Conservation (phyloP, 371 early-diverging fungal genomes). For the Blyttiomyces sp. region DNA sequence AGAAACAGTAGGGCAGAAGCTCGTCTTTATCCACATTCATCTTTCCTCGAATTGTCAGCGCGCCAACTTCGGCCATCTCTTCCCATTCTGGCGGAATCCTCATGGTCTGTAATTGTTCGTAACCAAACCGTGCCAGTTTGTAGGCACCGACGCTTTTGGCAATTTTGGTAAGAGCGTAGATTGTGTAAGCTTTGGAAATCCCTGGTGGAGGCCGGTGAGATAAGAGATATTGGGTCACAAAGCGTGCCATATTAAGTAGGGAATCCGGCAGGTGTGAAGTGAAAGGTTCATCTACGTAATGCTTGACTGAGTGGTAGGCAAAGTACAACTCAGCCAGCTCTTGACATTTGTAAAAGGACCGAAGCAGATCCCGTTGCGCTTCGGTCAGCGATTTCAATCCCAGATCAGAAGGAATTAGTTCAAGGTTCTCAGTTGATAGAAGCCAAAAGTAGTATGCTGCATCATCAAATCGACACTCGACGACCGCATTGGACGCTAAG, state of each 20-base stretch:
- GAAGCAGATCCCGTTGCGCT: constrained; percentile 15
- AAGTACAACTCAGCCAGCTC: constrained; percentile 47
- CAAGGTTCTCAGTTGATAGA: constrained; percentile 33
- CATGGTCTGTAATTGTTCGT: constrained; percentile 36
- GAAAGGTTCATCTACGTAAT: constrained; percentile 53
- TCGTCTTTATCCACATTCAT: constrained; percentile 40
- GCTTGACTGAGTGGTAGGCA: constrained; percentile 41
- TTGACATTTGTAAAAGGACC: constrained; percentile 13
- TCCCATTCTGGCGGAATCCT: constrained; percentile 40
- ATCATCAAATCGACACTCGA: constrained; percentile 44
- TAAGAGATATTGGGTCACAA: constrained; percentile 26
- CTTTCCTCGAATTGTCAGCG: constrained; percentile 36
- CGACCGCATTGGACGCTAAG: constrained; percentile 39
- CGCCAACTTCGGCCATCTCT: constrained; percentile 38
- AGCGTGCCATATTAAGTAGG: constrained; percentile 46
- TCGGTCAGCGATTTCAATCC: constrained; percentile 11
- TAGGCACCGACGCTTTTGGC: constrained; percentile 35
- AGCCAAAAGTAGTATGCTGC: constrained; percentile 46
- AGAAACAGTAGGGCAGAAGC: constrained; percentile 32
- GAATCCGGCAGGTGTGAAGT: constrained; percentile 46
- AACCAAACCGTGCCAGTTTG: constrained; percentile 39
- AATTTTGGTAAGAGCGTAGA: constrained; percentile 44
- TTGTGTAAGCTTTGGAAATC: constrained; percentile 36
- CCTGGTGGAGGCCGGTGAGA: constrained; percentile 27
- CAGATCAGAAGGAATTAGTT: constrained; percentile 26